These are phyloP conservation scores for Blastocystis sp. DNA, from an alignment of 352 stramenopile species.

Conservation along the genomic window DNA sequence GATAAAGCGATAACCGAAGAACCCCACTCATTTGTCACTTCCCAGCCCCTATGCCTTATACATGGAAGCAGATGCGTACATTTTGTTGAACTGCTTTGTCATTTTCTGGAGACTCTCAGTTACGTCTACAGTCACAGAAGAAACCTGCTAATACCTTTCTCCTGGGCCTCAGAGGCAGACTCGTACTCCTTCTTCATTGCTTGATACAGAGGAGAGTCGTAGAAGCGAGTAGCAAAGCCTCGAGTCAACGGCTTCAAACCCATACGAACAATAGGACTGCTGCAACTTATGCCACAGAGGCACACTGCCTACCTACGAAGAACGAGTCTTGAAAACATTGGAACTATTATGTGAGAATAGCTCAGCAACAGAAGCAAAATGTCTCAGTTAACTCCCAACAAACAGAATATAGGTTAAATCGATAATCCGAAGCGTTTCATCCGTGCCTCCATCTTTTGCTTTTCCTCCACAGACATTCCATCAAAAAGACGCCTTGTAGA, in stretches of 20 bases:
- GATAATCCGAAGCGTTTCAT: conserved; percentile 3
- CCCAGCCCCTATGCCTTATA: conserved; percentile 29
- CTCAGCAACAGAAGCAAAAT: background rate
- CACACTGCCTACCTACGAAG: background rate
- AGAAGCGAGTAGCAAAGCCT: conserved; percentile 45
- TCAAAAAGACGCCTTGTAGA: background rate
- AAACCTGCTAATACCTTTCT: background rate
- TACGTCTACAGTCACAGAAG: conserved; percentile 1
- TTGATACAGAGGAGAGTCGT: conserved; percentile 47
- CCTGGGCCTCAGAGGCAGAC: conserved; percentile 2
- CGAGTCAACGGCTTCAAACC: background rate
- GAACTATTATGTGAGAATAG: background rate
- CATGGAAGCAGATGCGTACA: background rate
- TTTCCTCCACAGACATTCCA: background rate
- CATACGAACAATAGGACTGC: background rate
- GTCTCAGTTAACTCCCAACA: background rate
- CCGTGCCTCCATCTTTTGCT: background rate
- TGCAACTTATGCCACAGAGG: background rate
- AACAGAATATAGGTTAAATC: background rate
- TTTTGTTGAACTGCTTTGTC: conserved; percentile 60
- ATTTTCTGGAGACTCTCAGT: conserved; percentile 40
- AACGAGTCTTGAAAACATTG: conserved; percentile 18
- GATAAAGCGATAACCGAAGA: conserved; percentile 12
- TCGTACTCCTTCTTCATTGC: conserved; percentile 45
- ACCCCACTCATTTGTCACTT: conserved; percentile 54